phyloP scores from a whole-genome alignment of 2,329 filamentous ascomycete genomes.

The Colletotrichum sp. region DNA sequence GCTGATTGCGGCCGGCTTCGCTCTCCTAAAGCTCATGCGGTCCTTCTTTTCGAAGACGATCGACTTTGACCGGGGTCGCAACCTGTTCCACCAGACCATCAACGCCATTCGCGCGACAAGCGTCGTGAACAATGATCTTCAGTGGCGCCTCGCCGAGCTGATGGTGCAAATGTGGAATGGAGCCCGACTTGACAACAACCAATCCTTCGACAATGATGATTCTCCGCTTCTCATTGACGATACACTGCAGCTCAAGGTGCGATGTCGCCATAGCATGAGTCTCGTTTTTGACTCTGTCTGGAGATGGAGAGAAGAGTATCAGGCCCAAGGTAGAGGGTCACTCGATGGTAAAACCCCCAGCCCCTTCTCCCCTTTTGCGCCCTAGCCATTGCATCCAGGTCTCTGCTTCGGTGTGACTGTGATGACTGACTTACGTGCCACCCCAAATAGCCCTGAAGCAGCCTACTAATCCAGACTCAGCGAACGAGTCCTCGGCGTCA shows the following conservation, averaged over 20 bases:
- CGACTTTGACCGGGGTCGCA: constrained; percentile 70
- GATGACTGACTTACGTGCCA: constrained; percentile 31
- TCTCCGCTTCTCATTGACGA: constrained; percentile 65
- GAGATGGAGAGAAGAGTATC: constrained; percentile 84
- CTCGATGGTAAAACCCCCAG: constrained; percentile 67
- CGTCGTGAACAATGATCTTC: constrained; percentile 78
- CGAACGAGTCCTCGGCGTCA: constrained; percentile 73
- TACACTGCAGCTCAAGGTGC: constrained; percentile 79
- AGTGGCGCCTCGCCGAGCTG: constrained; percentile 81
- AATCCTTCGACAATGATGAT: constrained; percentile 53
- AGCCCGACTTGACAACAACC: constrained; percentile 57
- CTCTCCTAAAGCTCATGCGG: constrained; percentile 78
- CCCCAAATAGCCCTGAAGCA: constrained; percentile 72
- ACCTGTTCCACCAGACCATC: constrained; percentile 75
- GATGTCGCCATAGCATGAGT: constrained; percentile 84
- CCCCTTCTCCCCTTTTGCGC: background rate
- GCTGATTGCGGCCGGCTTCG: constrained; percentile 81
- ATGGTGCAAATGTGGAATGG: constrained; percentile 88
- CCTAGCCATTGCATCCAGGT: constrained; percentile 24
- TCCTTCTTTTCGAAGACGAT: constrained; percentile 78
- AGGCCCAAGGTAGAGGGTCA: constrained; percentile 71
- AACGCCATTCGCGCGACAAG: constrained; percentile 74
- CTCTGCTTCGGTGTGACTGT: constrained; percentile 25
- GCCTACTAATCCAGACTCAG: constrained; percentile 83
- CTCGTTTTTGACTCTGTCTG: constrained; percentile 85